These are phyloP conservation scores for Xylariaceae sp. DNA, from an alignment of 2,329 filamentous ascomycete species.

Conservation along the genomic window DNA sequence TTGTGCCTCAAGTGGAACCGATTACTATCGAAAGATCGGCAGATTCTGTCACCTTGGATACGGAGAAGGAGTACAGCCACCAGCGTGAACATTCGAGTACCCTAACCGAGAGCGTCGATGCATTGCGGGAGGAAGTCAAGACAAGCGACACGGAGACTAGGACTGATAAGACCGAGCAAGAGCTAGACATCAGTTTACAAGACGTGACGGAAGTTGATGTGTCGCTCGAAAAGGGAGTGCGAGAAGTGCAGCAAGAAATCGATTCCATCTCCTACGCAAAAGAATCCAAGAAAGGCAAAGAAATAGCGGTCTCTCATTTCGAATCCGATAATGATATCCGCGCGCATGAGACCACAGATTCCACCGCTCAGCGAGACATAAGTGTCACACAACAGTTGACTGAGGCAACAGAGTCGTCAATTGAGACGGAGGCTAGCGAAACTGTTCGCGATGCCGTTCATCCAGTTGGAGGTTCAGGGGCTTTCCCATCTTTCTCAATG, in stretches of 20 bases:
- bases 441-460: neutral
- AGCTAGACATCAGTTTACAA: neutral
- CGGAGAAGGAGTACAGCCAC: slow-evolving; percentile 19
- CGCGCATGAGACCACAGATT: slow-evolving; percentile 12
- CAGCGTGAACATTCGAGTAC: slow-evolving; percentile 11
- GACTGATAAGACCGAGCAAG: slow-evolving; percentile 6
- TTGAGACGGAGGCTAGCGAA: slow-evolving; percentile 1
- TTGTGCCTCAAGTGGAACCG: slow-evolving; percentile 11
- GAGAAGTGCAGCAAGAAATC: slow-evolving; percentile 5
- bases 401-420: slow-evolving; percentile 7
- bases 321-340: slow-evolving; percentile 13
- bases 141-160: slow-evolving; percentile 6
- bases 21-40: slow-evolving; percentile 10
- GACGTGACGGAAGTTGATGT: neutral
- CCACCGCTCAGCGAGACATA: slow-evolving; percentile 6
- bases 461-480: slow-evolving; percentile 4
- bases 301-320: slow-evolving; percentile 19
- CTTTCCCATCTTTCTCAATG: neutral
- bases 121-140: slow-evolving; percentile 7
- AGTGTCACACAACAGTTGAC: neutral
- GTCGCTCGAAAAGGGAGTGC: neutral
- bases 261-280: slow-evolving; percentile 17
- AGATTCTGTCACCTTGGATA: slow-evolving; percentile 16
- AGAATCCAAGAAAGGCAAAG: slow-evolving; percentile 25
- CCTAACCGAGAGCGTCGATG: slow-evolving; percentile 8